phyloP scores from a whole-genome alignment of 441 rosid genomes.

The Arabidopsis hybrid region DNA sequence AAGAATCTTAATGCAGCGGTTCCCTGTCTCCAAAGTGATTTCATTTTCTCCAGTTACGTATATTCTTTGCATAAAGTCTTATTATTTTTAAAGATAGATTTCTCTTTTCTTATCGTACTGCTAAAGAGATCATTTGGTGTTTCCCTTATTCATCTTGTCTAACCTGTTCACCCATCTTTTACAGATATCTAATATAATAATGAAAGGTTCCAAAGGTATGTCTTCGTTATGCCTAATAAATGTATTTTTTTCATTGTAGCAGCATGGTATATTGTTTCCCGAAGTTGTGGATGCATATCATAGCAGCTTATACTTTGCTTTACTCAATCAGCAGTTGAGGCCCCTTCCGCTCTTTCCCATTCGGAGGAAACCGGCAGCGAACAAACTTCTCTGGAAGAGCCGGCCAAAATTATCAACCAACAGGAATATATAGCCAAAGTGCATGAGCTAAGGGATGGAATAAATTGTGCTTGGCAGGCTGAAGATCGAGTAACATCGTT shows the following conservation, averaged over 20 bases:
- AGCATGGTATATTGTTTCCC: slow-evolving; percentile 8
- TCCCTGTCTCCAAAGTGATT: slow-evolving; percentile 80
- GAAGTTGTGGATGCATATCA: slow-evolving; percentile 28
- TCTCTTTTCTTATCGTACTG: neutral
- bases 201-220: slow-evolving; percentile 70
- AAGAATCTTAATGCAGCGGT: slow-evolving; percentile 85
- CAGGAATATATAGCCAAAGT: slow-evolving; percentile 82
- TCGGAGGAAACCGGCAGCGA: slow-evolving; percentile 64
- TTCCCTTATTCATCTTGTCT: slow-evolving; percentile 19
- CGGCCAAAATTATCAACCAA: slow-evolving; percentile 58
- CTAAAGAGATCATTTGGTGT: slow-evolving; percentile 3
- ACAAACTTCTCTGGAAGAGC: slow-evolving; percentile 58
- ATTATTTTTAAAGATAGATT: neutral
- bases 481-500: slow-evolving; percentile 83
- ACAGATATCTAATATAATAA: slow-evolving; percentile 75
- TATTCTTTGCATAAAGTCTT: neutral
- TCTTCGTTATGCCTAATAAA: slow-evolving; percentile 4
- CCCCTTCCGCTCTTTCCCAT: slow-evolving; percentile 54
- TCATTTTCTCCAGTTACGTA: slow-evolving; percentile 73
- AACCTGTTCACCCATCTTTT: slow-evolving; percentile 21
- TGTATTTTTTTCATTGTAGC: too few relatives aligned
- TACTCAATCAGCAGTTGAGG: slow-evolving; percentile 50
- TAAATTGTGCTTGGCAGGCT: slow-evolving; percentile 71
- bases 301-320: slow-evolving; percentile 31
- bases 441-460: slow-evolving; percentile 81